A percentile compares a stretch with the other conserved stretches of the same genome.
Conservation (phyloP, 2,329 filamentous ascomycete genomes). For the Tolypocladium ophioglossoides region DNA sequence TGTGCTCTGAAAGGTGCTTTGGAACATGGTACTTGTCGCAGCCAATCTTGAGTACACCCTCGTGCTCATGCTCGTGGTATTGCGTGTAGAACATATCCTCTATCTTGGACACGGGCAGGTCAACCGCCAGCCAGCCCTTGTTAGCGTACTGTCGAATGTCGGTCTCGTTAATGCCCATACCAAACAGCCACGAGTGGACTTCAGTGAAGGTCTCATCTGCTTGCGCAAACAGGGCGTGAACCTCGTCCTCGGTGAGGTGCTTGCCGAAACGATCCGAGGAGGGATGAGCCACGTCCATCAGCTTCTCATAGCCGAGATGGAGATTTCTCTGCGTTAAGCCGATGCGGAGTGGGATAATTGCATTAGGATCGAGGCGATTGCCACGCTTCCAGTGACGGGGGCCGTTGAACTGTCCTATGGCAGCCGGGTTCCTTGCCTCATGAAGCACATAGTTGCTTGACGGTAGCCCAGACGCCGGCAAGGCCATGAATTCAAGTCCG, state of each 20-base stretch:
- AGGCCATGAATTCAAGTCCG: background rate
- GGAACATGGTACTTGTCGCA: slow-evolving; percentile 30
- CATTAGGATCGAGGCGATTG: slow-evolving; percentile 1
- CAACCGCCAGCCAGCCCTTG: slow-evolving; percentile 3
- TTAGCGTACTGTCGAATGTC: slow-evolving; percentile 1
- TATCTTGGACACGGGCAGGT: slow-evolving; percentile 5
- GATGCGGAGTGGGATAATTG: background rate
- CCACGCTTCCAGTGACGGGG: slow-evolving; percentile 2
- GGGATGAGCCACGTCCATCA: background rate
- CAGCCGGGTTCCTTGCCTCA: background rate
- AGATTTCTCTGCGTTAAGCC: background rate
- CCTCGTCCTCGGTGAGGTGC: background rate
- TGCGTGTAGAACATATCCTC: slow-evolving; percentile 4
- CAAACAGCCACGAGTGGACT: background rate
- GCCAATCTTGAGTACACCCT: slow-evolving; percentile 4
- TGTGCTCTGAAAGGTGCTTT: slow-evolving; percentile 23
- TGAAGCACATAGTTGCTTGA: background rate
- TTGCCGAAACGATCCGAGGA: background rate
- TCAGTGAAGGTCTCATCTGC: background rate
- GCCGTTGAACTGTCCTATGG: background rate
- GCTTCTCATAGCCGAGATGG: background rate
- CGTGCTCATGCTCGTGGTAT: slow-evolving; percentile 7
- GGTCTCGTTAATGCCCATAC: background rate
- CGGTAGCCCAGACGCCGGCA: background rate
- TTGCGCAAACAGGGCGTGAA: background rate